phyloP scores from a whole-genome alignment of 208 protist species.

The Naegleria fowleri region DNA sequence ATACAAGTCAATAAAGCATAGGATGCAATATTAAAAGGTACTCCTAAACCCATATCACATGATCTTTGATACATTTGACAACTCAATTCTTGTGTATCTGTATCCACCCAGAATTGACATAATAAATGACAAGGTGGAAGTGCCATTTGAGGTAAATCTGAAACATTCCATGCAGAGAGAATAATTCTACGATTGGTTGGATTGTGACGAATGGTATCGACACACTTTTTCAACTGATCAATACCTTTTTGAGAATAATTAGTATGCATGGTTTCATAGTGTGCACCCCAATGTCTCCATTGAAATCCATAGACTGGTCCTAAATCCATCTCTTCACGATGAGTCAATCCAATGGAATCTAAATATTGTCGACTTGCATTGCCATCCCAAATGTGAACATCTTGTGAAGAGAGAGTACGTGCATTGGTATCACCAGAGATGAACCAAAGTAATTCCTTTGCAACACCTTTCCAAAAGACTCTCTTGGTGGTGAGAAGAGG shows the following conservation, averaged over 20 bases:
- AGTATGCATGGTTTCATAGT: constrained; percentile 71
- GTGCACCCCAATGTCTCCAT: constrained; percentile 96
- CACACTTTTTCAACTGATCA: constrained; percentile 87
- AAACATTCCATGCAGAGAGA: constrained; percentile 95
- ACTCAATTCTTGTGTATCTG: constrained; percentile 73
- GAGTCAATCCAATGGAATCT: constrained; percentile 76
- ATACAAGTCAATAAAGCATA: constrained; percentile 91
- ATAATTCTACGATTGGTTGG: constrained; percentile 89
- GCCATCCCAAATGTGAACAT: constrained; percentile 94
- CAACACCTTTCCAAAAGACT: constrained; percentile 94
- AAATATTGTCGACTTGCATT: constrained; percentile 93
- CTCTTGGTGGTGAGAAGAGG: constrained; percentile 96
- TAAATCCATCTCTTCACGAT: constrained; percentile 89
- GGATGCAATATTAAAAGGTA: constrained; percentile 98
- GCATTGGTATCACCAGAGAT: constrained; percentile 89
- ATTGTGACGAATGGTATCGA: constrained; percentile 81
- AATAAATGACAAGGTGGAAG: constrained; percentile 96
- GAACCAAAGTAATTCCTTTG: constrained; percentile 97
- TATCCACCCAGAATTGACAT: constrained; percentile 91
- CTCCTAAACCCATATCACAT: constrained; percentile 94
- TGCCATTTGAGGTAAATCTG: constrained; percentile 86
- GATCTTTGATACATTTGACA: constrained; percentile 86
- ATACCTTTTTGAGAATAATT: constrained; percentile 86
- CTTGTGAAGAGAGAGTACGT: constrained; percentile 75
- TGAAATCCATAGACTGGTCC: constrained; percentile 98